Percentiles rank a stretch among this genome's conserved stretches.
phyloP scores from a whole-genome alignment of 805 yeast species.

The Pichia gijzeniarum region DNA sequence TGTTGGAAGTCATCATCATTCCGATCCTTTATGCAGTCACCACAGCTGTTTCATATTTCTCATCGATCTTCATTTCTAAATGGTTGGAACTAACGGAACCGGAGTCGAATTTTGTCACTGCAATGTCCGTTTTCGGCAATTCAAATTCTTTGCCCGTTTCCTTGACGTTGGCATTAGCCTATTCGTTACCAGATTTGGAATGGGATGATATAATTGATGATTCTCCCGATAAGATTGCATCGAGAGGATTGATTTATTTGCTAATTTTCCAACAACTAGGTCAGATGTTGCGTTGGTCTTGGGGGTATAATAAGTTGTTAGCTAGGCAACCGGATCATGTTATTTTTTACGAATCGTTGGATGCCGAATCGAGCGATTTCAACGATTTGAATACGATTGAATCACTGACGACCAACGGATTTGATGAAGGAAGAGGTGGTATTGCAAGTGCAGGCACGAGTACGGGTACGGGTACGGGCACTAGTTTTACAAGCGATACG shows the following conservation, averaged over 20 bases:
- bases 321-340: constrained; percentile 42
- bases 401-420: neutral
- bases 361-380: neutral
- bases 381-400: constrained; percentile 1
- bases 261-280: constrained; percentile 79
- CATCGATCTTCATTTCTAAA: constrained; percentile 51
- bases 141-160: constrained; percentile 94
- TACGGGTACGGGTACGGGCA: too few relatives aligned
- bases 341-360: constrained; percentile 15
- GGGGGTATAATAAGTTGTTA: constrained; percentile 74
- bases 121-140: constrained; percentile 96
- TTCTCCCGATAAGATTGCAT: constrained; percentile 61
- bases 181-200: constrained; percentile 64
- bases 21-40: constrained; percentile 80
- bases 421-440: neutral
- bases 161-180: constrained; percentile 70
- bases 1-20: constrained; percentile 73
- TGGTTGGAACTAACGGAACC: constrained; percentile 56
- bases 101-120: constrained; percentile 87
- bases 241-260: constrained; percentile 69
- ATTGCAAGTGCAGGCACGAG: neutral
- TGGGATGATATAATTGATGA: constrained; percentile 73
- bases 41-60: constrained; percentile 65
- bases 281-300: constrained; percentile 77
- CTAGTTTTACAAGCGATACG: too few relatives aligned